phyloP scores from a whole-genome alignment of 2,329 filamentous ascomycete genomes.

The Talaromyces sp. region DNA sequence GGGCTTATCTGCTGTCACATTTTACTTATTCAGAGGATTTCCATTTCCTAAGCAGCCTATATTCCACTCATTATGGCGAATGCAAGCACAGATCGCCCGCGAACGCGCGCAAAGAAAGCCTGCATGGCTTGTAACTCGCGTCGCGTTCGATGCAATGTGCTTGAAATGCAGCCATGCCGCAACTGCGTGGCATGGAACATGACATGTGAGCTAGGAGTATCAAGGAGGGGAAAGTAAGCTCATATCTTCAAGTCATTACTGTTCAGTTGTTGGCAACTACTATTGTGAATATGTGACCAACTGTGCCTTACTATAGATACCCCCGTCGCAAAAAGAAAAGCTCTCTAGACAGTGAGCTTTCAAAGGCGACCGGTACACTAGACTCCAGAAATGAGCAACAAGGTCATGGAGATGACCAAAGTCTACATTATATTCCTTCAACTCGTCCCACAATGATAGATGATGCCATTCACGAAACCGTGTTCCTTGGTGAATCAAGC shows the following conservation, averaged over 20 bases:
- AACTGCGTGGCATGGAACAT: slow-evolving; percentile 44
- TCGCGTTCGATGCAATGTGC: slow-evolving; percentile 51
- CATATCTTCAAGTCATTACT: neutral
- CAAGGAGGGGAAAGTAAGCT: slow-evolving; percentile 47
- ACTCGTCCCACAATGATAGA: slow-evolving; percentile 3
- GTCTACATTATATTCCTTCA: slow-evolving; percentile 11
- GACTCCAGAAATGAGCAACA: neutral
- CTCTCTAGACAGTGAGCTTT: slow-evolving; percentile 1
- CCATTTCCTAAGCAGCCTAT: slow-evolving; percentile 20
- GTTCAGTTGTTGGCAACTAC: neutral
- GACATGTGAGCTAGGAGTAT: slow-evolving; percentile 47
- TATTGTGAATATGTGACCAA: slow-evolving; percentile 4
- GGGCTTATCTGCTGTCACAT: neutral
- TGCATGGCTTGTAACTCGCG: slow-evolving; percentile 50
- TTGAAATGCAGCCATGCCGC: slow-evolving; percentile 47
- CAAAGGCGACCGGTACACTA: neutral
- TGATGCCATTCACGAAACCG: slow-evolving; percentile 30
- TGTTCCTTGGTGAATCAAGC: slow-evolving; percentile 53
- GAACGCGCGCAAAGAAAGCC: slow-evolving; percentile 45
- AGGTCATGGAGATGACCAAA: neutral
- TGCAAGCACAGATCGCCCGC: slow-evolving; percentile 14
- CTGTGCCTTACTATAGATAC: slow-evolving; percentile 15
- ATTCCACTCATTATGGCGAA: slow-evolving; percentile 11
- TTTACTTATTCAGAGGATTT: neutral
- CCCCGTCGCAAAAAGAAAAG: slow-evolving; percentile 24